Evolutionary conservation across 441 rosid genomes (phyloP).

Genomic region (Eruca vesicaria): DNA sequence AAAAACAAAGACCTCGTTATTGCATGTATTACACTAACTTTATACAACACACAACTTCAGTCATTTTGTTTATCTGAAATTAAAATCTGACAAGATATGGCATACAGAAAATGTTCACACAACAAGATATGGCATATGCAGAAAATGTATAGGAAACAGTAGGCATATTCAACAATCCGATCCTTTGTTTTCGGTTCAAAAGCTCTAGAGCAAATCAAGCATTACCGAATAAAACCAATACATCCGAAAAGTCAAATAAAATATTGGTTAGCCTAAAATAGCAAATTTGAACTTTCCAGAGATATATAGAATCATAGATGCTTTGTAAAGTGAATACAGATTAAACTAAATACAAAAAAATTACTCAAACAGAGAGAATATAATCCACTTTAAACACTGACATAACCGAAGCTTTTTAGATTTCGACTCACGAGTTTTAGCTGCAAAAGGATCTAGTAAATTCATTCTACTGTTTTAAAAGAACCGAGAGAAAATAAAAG

Average conservation of each 20-base stretch:
- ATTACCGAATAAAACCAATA: background rate
- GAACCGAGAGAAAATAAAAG: no score
- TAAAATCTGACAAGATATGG: background rate
- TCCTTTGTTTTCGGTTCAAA: background rate
- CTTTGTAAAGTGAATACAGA: background rate
- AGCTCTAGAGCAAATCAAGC: background rate
- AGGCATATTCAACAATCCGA: background rate
- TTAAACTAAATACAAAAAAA: background rate
- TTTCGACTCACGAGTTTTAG: constrained; percentile 3
- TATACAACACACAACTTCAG: background rate
- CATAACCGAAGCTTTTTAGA: background rate
- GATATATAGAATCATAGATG: constrained; percentile 3
- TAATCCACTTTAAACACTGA: background rate
- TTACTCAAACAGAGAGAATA: background rate
- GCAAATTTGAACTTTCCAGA: constrained; percentile 1
- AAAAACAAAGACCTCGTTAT: background rate
- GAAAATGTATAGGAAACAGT: background rate
- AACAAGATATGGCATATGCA: no score
- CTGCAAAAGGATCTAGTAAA: background rate
- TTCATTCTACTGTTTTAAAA: no score
- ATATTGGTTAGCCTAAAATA: background rate
- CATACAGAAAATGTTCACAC: background rate
- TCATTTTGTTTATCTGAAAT: background rate
- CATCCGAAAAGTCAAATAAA: background rate
- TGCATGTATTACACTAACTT: background rate